Evolutionary conservation across 495 filamentous ascomycete species (phyloP).

Genomic region (Chaetomium cochliodes): DNA sequence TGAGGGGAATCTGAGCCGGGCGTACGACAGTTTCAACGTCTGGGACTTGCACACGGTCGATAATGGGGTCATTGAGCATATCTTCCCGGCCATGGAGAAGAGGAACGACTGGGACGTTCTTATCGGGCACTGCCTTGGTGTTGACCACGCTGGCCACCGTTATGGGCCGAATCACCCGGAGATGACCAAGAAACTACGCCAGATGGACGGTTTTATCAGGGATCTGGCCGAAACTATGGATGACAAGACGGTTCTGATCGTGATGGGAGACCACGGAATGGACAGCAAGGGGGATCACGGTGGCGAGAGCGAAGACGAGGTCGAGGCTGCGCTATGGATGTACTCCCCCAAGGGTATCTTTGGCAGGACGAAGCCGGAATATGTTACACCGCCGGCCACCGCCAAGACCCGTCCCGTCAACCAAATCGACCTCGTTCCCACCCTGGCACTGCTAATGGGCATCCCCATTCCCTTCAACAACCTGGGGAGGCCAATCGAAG

Average conservation of each 20-base stretch:
- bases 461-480: conserved; percentile 97
- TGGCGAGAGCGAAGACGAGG: conserved; percentile 91
- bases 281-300: conserved; percentile 96
- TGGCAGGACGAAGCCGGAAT: conserved; percentile 66
- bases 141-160: conserved; percentile 95
- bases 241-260: conserved; percentile 81
- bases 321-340: conserved; percentile 97
- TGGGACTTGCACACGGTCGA: conserved; percentile 98
- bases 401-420: conserved; percentile 80
- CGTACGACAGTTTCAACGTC: conserved; percentile 96
- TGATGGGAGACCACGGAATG: conserved; percentile 99
- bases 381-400: conserved; percentile 61
- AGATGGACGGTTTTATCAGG: conserved; percentile 83
- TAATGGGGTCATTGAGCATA: conserved; percentile 89
- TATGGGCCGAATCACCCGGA: conserved; percentile 92
- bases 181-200: conserved; percentile 83
- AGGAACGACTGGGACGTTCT: conserved; percentile 81
- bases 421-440: conserved; percentile 95
- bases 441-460: conserved; percentile 79
- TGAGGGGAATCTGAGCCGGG: conserved; percentile 72
- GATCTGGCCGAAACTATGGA: conserved; percentile 71
- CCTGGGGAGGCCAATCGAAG: conserved; percentile 89
- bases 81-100: conserved; percentile 78
- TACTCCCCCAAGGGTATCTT: conserved; percentile 84
- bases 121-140: conserved; percentile 89